phyloP scores from a whole-genome alignment of 2,329 filamentous ascomycete genomes.

The Rhinocladiella mackenziei region DNA sequence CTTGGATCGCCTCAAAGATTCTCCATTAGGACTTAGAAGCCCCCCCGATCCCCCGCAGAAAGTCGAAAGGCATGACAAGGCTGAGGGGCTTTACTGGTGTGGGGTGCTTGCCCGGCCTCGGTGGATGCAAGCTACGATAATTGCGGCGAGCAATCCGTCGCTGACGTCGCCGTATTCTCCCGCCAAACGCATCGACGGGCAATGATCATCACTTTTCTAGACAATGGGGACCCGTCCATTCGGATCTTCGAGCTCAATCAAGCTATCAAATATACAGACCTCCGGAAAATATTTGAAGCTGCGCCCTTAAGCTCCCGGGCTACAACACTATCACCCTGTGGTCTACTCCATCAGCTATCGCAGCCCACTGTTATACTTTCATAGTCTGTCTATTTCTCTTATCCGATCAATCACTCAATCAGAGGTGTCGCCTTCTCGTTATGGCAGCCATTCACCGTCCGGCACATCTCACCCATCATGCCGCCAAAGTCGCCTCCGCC shows the following conservation, averaged over 20 bases:
- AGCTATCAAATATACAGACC: neutral
- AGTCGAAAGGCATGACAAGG: no score
- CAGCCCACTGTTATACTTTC: no score
- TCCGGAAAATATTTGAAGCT: neutral
- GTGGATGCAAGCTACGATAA: no score
- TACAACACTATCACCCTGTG: no score
- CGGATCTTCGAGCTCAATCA: neutral
- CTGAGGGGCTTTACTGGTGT: no score
- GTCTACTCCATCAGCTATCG: no score
- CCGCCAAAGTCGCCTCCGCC: constrained; percentile 29
- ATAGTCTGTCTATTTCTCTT: neutral
- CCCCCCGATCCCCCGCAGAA: no score
- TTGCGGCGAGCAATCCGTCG: constrained; percentile 25
- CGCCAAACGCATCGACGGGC: constrained; percentile 1
- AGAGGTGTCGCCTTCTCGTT: neutral
- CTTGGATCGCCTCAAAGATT: no score
- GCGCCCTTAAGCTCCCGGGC: neutral
- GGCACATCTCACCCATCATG: constrained; percentile 27
- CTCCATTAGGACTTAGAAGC: no score
- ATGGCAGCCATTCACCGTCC: constrained; percentile 26
- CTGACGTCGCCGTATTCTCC: constrained; percentile 21
- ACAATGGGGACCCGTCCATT: neutral
- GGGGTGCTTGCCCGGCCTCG: no score
- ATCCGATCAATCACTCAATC: neutral
- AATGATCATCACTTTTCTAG: neutral